phyloP scores from a whole-genome alignment of 495 filamentous ascomycete genomes.

The Trichoderma reesei region DNA sequence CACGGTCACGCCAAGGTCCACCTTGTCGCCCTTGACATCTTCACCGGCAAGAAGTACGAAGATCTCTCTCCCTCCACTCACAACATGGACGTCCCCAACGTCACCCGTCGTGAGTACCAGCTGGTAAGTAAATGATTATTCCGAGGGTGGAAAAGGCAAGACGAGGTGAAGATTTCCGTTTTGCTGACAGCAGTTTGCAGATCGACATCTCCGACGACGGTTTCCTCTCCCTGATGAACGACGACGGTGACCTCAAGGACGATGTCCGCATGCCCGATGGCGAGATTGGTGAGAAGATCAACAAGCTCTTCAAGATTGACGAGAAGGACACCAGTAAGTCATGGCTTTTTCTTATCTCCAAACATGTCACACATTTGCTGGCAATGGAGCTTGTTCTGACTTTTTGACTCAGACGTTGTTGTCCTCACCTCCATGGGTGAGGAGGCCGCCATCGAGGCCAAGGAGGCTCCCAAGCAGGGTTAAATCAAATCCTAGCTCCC shows the following conservation, averaged over 20 bases:
- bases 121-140: constrained; percentile 50
- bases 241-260: constrained; percentile 75
- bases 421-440: constrained; percentile 94
- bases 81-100: constrained; percentile 99
- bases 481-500: neutral
- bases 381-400: constrained; percentile 17
- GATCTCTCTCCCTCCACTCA: constrained; percentile 99
- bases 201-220: constrained; percentile 82
- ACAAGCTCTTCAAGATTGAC: constrained; percentile 54
- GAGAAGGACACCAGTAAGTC: constrained; percentile 74
- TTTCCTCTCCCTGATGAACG: constrained; percentile 80
- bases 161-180: neutral
- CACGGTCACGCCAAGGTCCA: constrained; percentile 99
- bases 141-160: neutral
- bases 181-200: constrained; percentile 30
- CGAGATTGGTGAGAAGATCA: constrained; percentile 75
- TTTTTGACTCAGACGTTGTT: constrained; percentile 57
- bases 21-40: constrained; percentile 94
- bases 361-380: too few relatives aligned
- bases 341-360: neutral
- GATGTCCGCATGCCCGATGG: constrained; percentile 90
- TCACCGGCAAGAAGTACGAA: constrained; percentile 98
- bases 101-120: constrained; percentile 81
- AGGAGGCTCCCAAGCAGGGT: constrained; percentile 57
- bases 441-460: constrained; percentile 83